Evolutionary conservation across 495 filamentous ascomycete species (phyloP).

Genomic region (Letharia columbiana): DNA sequence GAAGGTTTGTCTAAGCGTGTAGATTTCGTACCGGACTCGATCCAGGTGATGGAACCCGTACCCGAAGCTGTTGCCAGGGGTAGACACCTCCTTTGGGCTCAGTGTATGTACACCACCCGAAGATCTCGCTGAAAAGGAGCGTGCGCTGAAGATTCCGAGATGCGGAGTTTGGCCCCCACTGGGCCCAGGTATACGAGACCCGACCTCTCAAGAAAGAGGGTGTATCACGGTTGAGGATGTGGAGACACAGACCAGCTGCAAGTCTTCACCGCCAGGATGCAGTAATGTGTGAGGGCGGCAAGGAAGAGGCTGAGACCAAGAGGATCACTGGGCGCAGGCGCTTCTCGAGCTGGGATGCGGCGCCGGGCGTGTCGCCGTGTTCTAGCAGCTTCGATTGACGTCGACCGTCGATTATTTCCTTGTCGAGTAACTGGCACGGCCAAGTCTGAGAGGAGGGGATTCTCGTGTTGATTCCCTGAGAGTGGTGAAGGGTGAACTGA

Average conservation of each 20-base stretch:
- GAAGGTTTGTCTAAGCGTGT: background rate
- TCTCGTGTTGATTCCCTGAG: background rate
- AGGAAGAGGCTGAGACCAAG: conserved; percentile 10
- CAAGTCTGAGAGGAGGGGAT: background rate
- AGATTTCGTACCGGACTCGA: background rate
- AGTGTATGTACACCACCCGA: background rate
- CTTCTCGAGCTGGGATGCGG: conserved; percentile 18
- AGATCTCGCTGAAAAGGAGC: background rate
- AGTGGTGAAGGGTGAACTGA: background rate
- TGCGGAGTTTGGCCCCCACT: conserved; percentile 2
- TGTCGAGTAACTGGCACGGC: background rate
- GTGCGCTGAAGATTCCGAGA: background rate
- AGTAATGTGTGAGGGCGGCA: conserved; percentile 3
- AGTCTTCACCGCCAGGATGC: conserved; percentile 9
- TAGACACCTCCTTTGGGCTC: background rate
- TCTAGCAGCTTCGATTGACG: conserved; percentile 9
- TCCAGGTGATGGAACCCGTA: background rate
- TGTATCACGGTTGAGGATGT: conserved; percentile 5
- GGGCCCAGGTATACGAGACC: conserved; percentile 8
- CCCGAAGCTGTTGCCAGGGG: background rate
- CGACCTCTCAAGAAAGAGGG: background rate
- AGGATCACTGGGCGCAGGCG: conserved; percentile 14
- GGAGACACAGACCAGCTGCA: conserved; percentile 22
- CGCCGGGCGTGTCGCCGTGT: conserved; percentile 10
- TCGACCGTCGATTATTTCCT: background rate